These are phyloP conservation scores for Anethum foeniculum DNA, from an alignment of 140 eudicot genomes.

Conservation along the genomic window DNA sequence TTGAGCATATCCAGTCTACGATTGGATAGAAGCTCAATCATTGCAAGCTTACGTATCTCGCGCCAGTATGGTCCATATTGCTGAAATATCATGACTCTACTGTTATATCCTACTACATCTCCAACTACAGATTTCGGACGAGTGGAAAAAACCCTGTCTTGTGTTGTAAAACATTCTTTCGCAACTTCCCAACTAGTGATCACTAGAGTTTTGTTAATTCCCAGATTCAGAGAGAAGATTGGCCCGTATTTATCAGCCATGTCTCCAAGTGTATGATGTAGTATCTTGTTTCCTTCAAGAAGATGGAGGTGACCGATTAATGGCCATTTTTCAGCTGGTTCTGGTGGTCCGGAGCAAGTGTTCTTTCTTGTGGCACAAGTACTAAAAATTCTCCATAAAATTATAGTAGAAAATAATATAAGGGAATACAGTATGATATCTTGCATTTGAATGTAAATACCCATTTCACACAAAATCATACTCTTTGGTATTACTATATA, in stretches of 20 bases:
- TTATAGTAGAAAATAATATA: neutral
- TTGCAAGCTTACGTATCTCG: constrained; percentile 9
- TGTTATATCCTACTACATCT: constrained; percentile 4
- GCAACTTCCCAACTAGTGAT: constrained; percentile 8
- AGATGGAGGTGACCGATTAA: constrained; percentile 13
- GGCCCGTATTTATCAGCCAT: constrained; percentile 6
- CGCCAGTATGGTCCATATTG: constrained; percentile 14
- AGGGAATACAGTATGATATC: neutral
- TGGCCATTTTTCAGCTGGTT: constrained; percentile 6
- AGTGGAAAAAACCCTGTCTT: constrained; percentile 6
- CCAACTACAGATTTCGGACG: constrained; percentile 10
- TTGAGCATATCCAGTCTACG: constrained; percentile 3
- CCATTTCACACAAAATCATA: neutral
- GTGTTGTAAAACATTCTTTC: constrained; percentile 14
- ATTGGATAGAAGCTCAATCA: constrained; percentile 6
- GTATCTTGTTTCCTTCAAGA: neutral
- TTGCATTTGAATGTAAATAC: neutral
- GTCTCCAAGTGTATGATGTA: constrained; percentile 12
- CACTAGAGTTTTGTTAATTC: neutral
- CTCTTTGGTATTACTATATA: neutral
- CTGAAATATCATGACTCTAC: neutral
- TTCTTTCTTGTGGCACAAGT: neutral
- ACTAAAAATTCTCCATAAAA: neutral
- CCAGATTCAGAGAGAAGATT: constrained; percentile 1
- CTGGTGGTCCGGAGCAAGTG: neutral